Conservation (phyloP, 352 stramenopile genomes). For the Pythium guiyangense region DNA sequence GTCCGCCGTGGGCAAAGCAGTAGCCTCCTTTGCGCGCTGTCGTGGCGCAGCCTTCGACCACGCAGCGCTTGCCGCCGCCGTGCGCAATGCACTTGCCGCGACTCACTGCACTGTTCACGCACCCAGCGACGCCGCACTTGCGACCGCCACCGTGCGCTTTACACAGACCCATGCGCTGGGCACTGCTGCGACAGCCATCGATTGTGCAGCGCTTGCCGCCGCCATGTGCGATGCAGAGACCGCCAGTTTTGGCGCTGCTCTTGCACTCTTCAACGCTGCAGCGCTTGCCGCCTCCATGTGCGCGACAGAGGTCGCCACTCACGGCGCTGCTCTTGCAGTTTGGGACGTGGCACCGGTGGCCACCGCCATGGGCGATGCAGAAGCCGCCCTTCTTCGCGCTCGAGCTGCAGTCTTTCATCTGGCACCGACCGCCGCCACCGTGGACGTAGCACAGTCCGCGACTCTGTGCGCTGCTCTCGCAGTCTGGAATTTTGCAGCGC, state of each 20-base stretch:
- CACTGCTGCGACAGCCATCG: constrained; percentile 64
- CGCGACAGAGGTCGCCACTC: constrained; percentile 71
- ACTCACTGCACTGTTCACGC: constrained; percentile 77
- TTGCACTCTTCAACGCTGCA: constrained; percentile 69
- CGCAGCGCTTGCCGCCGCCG: constrained; percentile 76
- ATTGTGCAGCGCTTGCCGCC: constrained; percentile 81
- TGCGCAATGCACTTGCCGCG: constrained; percentile 82
- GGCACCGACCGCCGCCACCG: constrained; percentile 71
- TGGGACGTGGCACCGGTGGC: constrained; percentile 68
- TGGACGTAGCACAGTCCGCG: constrained; percentile 83
- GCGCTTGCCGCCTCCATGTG: constrained; percentile 74
- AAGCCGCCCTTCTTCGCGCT: constrained; percentile 84
- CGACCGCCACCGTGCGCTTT: constrained; percentile 83
- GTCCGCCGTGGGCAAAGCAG: constrained; percentile 79
- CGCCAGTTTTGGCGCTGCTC: constrained; percentile 80
- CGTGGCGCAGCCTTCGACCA: constrained; percentile 66
- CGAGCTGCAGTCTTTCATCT: constrained; percentile 64
- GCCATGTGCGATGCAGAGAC: constrained; percentile 77
- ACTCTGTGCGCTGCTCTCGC: constrained; percentile 76
- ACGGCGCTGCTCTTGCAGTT: constrained; percentile 78
- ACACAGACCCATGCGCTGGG: constrained; percentile 76
- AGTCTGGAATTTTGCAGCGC: constrained; percentile 74
- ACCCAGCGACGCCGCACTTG: constrained; percentile 60
- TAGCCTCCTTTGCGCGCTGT: constrained; percentile 76
- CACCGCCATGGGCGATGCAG: constrained; percentile 81